Conservation (phyloP, 345 rosid species). For the Abelmoschus esculentus region DNA sequence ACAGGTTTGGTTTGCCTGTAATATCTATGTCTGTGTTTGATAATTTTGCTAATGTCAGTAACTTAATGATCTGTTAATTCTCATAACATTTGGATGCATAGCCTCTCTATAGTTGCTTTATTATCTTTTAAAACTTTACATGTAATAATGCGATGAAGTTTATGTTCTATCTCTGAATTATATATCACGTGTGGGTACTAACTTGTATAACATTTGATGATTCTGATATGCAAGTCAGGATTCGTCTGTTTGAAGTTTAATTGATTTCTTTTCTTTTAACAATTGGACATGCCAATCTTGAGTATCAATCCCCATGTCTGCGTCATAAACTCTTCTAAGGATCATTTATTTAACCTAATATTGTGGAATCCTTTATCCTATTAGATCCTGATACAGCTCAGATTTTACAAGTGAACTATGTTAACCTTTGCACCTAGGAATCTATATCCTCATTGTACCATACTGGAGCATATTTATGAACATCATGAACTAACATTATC, state of each 20-base stretch:
- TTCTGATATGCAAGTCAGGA: neutral
- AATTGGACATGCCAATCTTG: neutral
- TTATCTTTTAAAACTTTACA: neutral
- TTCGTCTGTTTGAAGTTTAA: neutral
- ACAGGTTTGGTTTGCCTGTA: constrained; percentile 56
- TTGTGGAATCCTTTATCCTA: neutral
- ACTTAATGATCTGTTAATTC: neutral
- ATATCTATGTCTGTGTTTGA: neutral
- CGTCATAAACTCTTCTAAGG: neutral
- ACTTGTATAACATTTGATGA: neutral
- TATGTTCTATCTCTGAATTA: neutral
- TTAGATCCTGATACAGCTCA: neutral
- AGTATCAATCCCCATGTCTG: neutral
- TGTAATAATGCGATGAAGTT: neutral
- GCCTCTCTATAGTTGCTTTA: neutral
- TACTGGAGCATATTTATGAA: neutral
- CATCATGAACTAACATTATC: neutral
- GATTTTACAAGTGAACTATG: neutral
- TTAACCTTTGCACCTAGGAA: neutral
- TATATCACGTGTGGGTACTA: neutral
- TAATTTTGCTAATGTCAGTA: constrained; percentile 3
- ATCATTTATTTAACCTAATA: neutral
- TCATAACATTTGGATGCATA: neutral
- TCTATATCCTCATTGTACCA: neutral
- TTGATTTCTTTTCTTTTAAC: neutral